Percentiles rank a stretch among this genome's conserved stretches.
Evolutionary conservation across 1,284 basidiomycete species (phyloP).

Genomic region (Pseudomicrostroma phylloplanum): DNA sequence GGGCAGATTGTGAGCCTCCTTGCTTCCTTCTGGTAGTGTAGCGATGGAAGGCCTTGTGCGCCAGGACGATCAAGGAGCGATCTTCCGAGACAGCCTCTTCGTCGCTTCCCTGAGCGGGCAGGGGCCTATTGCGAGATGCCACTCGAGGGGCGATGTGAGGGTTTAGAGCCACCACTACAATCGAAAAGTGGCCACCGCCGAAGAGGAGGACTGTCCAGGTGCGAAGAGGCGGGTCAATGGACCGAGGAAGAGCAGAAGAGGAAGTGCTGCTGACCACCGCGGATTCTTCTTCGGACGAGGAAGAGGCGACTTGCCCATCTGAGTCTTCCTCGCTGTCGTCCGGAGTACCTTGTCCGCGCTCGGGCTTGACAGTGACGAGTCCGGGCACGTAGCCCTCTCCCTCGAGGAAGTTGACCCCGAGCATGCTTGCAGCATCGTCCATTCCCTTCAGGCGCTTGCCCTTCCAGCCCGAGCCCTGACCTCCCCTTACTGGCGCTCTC

Average conservation of each 20-base stretch:
- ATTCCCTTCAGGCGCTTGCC: conserved; percentile 42
- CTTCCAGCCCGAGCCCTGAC: conserved; percentile 22
- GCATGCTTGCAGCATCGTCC: conserved; percentile 32
- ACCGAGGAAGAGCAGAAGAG: neutral
- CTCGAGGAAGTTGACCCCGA: conserved; percentile 27
- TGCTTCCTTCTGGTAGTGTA: conserved; percentile 98
- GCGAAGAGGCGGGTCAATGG: conserved; percentile 51
- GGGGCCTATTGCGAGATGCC: conserved; percentile 14
- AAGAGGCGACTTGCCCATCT: conserved; percentile 12
- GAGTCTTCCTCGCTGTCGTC: conserved; percentile 16
- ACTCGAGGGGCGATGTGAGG: conserved; percentile 35
- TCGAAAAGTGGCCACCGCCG: conserved; percentile 95
- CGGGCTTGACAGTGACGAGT: conserved; percentile 14
- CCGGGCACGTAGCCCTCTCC: conserved; percentile 30
- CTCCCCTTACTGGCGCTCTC: neutral
- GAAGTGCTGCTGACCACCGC: neutral
- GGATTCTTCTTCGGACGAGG: neutral
- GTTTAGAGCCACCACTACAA: conserved; percentile 65
- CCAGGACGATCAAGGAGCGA: conserved; percentile 62
- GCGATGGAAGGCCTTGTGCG: conserved; percentile 94
- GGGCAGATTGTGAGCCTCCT: conserved; percentile 85
- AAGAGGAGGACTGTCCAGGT: conserved; percentile 92
- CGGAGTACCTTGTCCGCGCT: conserved; percentile 17
- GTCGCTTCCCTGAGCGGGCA: neutral
- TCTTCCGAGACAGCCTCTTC: conserved; percentile 17